Base-by-base conservation (phyloP, 768 basidiomycete species). In the Psilocybe cyanescens region DNA sequence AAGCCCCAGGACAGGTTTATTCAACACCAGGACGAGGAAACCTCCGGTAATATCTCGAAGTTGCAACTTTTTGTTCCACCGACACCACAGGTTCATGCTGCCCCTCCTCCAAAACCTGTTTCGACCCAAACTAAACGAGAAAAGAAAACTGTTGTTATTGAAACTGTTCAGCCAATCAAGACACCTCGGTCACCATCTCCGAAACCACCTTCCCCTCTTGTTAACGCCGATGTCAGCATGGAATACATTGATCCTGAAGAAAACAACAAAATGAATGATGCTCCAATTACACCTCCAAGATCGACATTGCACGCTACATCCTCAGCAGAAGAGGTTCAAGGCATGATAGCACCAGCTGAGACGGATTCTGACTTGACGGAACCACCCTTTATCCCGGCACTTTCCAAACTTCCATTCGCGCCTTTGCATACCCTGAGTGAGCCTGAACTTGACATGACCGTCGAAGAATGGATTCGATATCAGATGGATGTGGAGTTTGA, bases 381-480 rank as follows among this genome's bases (percentile, higher is more conserved):
- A 55, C 68, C 68, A 4, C 60, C 60, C 3, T 68, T 69, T 35
- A 66, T 79, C 4, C 81, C 82, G 4, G 71, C 80, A 9, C 72
- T 84, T 33, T 80, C 82, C 0, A 78, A 76, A 60, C 74, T 81
- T 3, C 82, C 82, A 1, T 82, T 82, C 59, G 72, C 73, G n/a
- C 75, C 78, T 6, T 52, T 81, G 30, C 72, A 74, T 19, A 70
- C 71, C 24, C 76, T 92, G 44, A 85, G 81, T 5, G 89, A 89
- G 48, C 84, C 84, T 17, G 90, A 95, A 70, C 78, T 88, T 61
- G 75, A 80, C 17, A 89, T 95, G 90, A 90, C 92, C 0, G 81
- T 95, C 51, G 93, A 95, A 68, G 86, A 95, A 68, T 91, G 91
- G 85, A 87, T 94, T 60, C 80, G 88, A 57, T 83, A 86, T 65